phyloP scores from a whole-genome alignment of 2,329 filamentous ascomycete species.

The Bipolaris cookei region DNA sequence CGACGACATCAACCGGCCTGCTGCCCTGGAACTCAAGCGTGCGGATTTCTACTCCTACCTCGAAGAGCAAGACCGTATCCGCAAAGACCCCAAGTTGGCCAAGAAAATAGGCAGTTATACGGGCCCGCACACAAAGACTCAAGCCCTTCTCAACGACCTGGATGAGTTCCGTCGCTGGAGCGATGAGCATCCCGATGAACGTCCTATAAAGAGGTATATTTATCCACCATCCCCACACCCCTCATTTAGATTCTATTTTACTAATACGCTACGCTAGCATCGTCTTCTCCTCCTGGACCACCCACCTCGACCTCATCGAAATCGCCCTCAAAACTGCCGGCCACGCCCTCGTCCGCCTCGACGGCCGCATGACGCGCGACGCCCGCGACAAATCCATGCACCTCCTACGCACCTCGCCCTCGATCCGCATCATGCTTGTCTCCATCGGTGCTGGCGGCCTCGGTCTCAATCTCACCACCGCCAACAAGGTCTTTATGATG shows the following conservation, averaged over 20 bases:
- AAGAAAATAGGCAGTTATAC: conserved; percentile 72
- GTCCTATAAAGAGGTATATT: conserved; percentile 73
- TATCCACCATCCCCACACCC: neutral
- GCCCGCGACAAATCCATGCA: conserved; percentile 78
- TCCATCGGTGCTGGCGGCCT: conserved; percentile 92
- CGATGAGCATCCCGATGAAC: conserved; percentile 65
- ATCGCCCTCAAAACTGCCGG: conserved; percentile 72
- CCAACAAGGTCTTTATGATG: conserved; percentile 92
- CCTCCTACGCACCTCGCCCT: conserved; percentile 73
- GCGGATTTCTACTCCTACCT: conserved; percentile 58
- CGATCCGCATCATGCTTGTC: conserved; percentile 81
- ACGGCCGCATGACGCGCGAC: conserved; percentile 82
- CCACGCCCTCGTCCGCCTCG: conserved; percentile 79
- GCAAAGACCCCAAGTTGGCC: conserved; percentile 59
- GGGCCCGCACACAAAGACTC: conserved; percentile 92
- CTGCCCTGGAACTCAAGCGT: conserved; percentile 72
- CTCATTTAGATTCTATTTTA: neutral
- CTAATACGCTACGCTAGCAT: conserved; percentile 59
- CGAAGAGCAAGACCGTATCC: conserved; percentile 64
- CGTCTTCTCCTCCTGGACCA: conserved; percentile 95
- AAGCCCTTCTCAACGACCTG: conserved; percentile 78
- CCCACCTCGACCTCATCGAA: conserved; percentile 90
- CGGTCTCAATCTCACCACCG: conserved; percentile 87
- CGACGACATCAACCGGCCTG: conserved; percentile 65
- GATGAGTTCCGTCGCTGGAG: conserved; percentile 68